A percentile compares a stretch with the other conserved stretches of the same genome.
Evolutionary conservation across 2,329 filamentous ascomycete species (phyloP).

Genomic region (Aspergillus thermomutatus): DNA sequence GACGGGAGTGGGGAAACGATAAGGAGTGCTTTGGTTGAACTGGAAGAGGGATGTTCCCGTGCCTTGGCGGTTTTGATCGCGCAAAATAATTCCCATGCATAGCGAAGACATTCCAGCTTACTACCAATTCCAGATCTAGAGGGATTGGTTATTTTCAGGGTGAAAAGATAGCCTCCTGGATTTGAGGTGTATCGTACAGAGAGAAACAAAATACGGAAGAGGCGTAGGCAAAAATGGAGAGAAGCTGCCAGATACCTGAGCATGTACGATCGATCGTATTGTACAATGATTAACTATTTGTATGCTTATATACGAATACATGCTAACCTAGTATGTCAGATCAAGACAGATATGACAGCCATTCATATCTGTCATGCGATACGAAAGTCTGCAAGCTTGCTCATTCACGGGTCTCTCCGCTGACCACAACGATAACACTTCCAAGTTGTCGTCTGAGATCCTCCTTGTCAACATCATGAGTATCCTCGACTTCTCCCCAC

Average conservation of each 20-base stretch:
- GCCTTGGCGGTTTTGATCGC: background rate
- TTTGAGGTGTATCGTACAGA: background rate
- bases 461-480: constrained; percentile 92
- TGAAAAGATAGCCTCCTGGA: background rate
- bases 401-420: constrained; percentile 46
- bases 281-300: background rate
- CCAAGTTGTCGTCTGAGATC: constrained; percentile 85
- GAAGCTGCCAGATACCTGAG: background rate
- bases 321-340: background rate
- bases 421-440: constrained; percentile 78
- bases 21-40: background rate
- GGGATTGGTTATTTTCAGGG: background rate
- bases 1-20: background rate
- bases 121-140: background rate
- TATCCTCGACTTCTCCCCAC: constrained; percentile 98
- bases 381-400: background rate
- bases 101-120: background rate
- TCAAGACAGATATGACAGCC: background rate
- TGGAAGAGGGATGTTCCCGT: background rate
- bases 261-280: background rate
- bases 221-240: background rate
- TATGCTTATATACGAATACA: background rate
- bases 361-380: background rate
- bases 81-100: background rate
- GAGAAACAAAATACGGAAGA: background rate